These are phyloP conservation scores for Fusarium compactum DNA, from an alignment of 2,329 filamentous ascomycete genomes.

Conservation along the genomic window DNA sequence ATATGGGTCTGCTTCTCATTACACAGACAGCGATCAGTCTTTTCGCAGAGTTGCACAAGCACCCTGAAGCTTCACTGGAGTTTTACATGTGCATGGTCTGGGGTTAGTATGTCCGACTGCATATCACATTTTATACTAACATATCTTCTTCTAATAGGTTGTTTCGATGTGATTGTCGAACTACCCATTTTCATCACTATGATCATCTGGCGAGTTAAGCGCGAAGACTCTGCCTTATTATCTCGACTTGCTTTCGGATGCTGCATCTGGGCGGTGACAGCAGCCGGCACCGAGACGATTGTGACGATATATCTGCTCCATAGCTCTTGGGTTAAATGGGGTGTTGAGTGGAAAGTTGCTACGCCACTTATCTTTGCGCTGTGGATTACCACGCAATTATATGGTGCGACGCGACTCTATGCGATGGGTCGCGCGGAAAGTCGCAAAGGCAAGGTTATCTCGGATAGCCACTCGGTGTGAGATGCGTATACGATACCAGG, in stretches of 20 bases:
- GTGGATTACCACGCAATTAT: slow-evolving; percentile 19
- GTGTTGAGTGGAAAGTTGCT: not conserved
- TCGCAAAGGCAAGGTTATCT: not conserved
- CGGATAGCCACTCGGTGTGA: not conserved
- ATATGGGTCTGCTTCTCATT: slow-evolving; percentile 1
- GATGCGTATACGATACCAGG: fast-evolving
- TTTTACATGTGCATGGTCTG: slow-evolving; percentile 33
- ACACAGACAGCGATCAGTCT: slow-evolving; percentile 11
- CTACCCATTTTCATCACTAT: slow-evolving; percentile 15
- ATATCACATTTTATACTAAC: not conserved
- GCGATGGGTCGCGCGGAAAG: slow-evolving; percentile 10
- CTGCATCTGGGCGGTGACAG: slow-evolving; percentile 4
- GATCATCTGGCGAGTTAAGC: slow-evolving; percentile 19
- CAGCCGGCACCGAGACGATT: not conserved
- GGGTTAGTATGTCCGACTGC: not conserved
- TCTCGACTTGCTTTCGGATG: slow-evolving; percentile 11
- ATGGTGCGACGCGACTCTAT: slow-evolving; percentile 12
- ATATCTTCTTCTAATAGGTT: not conserved
- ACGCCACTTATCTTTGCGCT: slow-evolving; percentile 7
- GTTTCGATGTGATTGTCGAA: slow-evolving; percentile 19
- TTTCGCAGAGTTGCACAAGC: slow-evolving; percentile 5
- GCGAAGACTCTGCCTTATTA: not conserved
- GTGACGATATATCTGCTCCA: slow-evolving; percentile 19
- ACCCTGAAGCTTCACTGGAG: slow-evolving; percentile 12
- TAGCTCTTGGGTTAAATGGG: slow-evolving; percentile 9